These are phyloP conservation scores for Mycogone perniciosa DNA, from an alignment of 2,329 filamentous ascomycete genomes.

Conservation along the genomic window DNA sequence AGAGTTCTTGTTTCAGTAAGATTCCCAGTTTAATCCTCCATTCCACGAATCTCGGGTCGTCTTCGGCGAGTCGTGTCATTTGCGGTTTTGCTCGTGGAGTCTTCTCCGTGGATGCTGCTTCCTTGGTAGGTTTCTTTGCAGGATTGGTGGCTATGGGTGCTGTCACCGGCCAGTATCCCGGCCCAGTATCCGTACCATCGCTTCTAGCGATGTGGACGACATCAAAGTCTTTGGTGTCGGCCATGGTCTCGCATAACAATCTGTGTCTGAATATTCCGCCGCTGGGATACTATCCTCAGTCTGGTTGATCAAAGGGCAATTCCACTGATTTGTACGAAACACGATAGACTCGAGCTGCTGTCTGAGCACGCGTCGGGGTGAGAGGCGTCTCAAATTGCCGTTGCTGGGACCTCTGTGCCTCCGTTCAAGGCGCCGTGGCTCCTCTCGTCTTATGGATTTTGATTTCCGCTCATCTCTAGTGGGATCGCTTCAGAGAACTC, in stretches of 20 bases:
- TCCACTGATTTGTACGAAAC: too few species aligned
- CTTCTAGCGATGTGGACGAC: constrained; percentile 37
- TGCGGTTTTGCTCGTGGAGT: constrained; percentile 35
- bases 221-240: constrained; percentile 35
- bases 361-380: not conserved
- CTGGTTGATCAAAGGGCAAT: too few species aligned
- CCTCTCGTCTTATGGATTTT: not conserved
- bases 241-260: constrained; percentile 16
- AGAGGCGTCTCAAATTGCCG: not conserved
- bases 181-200: constrained; percentile 40
- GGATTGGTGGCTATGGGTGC: constrained; percentile 21
- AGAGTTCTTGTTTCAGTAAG: constrained; percentile 39
- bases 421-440: not conserved
- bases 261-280: not conserved
- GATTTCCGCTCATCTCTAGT: not conserved
- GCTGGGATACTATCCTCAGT: not conserved
- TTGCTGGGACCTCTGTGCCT: not conserved
- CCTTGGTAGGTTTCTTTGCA: constrained; percentile 32
- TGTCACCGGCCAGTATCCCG: constrained; percentile 37
- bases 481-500: not conserved
- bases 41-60: constrained; percentile 38
- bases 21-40: constrained; percentile 42
- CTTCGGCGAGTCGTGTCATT: constrained; percentile 36
- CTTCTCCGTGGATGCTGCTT: constrained; percentile 27
- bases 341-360: too few species aligned